Percentiles rank a stretch among this genome's conserved stretches.
Conservation (phyloP, 139 green algal species). For the Coelastrella sp. region DNA sequence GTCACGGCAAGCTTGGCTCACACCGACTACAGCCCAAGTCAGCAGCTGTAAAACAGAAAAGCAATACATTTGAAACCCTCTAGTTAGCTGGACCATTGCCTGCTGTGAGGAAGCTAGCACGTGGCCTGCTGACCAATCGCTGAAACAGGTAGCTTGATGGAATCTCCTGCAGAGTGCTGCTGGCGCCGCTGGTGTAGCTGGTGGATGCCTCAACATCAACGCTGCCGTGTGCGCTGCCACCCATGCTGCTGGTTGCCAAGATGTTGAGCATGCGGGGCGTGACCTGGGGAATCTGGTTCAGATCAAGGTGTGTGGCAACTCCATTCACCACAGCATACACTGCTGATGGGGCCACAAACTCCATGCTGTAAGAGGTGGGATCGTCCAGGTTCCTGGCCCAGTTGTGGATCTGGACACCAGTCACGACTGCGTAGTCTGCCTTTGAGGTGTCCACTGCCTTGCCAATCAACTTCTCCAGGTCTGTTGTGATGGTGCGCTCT, state of each 20-base stretch:
- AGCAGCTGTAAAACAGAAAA: no score
- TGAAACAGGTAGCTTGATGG: constrained; percentile 42
- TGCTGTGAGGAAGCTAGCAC: constrained; percentile 27
- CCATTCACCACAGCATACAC: constrained; percentile 79
- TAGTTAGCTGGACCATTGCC: constrained; percentile 29
- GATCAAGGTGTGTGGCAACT: constrained; percentile 73
- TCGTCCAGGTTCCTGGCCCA: constrained; percentile 66
- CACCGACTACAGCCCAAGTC: no score
- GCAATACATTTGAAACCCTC: no score
- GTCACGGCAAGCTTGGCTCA: no score
- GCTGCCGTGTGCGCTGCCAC: neutral
- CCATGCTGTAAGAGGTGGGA: constrained; percentile 64
- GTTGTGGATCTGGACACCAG: constrained; percentile 89
- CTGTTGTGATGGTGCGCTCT: constrained; percentile 78
- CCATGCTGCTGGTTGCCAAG: constrained; percentile 47
- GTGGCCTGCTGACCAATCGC: constrained; percentile 26
- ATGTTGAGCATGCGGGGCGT: constrained; percentile 64
- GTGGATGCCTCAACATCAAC: neutral
- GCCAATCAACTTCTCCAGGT: constrained; percentile 87
- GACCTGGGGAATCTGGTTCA: constrained; percentile 64
- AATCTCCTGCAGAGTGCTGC: constrained; percentile 48
- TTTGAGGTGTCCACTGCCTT: constrained; percentile 72
- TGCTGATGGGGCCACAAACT: constrained; percentile 76
- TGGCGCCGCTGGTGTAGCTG: constrained; percentile 31
- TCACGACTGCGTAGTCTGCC: constrained; percentile 88